Percentiles rank a stretch among this genome's conserved stretches.
Conservation (phyloP, 164 flowering plant species). For the Aristolochia californica region DNA sequence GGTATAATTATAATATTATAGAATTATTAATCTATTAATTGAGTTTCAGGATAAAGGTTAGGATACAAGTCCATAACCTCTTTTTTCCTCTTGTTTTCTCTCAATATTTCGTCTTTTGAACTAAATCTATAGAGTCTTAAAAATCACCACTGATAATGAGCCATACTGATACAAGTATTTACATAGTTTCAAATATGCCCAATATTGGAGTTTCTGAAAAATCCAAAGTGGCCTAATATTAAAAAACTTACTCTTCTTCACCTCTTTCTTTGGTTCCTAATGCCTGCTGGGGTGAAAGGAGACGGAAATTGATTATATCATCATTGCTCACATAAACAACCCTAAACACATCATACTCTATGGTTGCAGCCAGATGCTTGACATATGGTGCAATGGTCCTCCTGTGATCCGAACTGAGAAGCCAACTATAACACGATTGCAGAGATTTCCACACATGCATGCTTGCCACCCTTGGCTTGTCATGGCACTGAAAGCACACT, state of each 20-base stretch:
- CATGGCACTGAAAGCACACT: conserved; percentile 28
- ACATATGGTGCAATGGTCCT: conserved; percentile 25
- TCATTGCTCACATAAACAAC: conserved; percentile 35
- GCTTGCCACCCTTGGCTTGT: conserved; percentile 21
- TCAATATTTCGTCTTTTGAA: too few relatives aligned
- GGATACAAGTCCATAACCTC: too few relatives aligned
- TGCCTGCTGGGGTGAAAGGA: conserved; percentile 5
- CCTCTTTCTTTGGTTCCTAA: background rate
- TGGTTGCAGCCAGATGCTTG: conserved; percentile 16
- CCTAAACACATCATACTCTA: conserved; percentile 45
- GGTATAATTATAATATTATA: too few relatives aligned
- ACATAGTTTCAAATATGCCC: too few relatives aligned
- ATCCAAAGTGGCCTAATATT: too few relatives aligned
- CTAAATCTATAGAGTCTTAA: too few relatives aligned
- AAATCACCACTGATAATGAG: too few relatives aligned
- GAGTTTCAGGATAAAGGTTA: too few relatives aligned
- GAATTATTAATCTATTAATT: too few relatives aligned
- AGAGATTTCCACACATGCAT: conserved; percentile 49
- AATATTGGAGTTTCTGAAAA: too few relatives aligned
- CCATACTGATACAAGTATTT: too few relatives aligned
- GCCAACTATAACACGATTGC: conserved; percentile 37
- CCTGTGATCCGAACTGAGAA: conserved; percentile 25
- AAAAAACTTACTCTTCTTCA: background rate
- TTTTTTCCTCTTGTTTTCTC: too few relatives aligned
- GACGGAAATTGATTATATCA: conserved; percentile 10